Base-by-base conservation (phyloP, 148 eudicot species). In the Polygonum aviculare region DNA sequence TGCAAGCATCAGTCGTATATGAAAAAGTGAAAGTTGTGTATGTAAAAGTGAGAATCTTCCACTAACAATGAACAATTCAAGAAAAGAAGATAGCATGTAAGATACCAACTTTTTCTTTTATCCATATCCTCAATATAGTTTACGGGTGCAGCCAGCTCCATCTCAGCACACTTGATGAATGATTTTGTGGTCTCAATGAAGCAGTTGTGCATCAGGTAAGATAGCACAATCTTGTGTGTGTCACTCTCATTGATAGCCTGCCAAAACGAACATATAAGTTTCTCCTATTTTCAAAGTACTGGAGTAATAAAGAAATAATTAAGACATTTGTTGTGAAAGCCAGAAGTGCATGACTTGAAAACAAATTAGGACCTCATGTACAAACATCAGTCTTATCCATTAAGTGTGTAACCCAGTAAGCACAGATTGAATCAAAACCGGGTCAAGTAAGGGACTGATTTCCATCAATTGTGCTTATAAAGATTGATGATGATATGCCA, bases 171-270 rank as follows among this genome's bases (percentile, higher is more conserved):
- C 78, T 83, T 18, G 75, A 86, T 59, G 75, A 90, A 92, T 70
- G 98, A 92, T 76, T 88, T 91, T 74, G 85, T 82, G 7, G 97
- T 92, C 74, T 89, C 96, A 78, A 87, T 90, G 60, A 80, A 92
- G 90, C 98, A 94, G 78, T 84, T 92, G 82, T 94, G 98, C 76
- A 90, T 88, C 72, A 94, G 97, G 83, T 94, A 92, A 54, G 98
- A 94, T 21, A 92, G 86, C 75, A 94, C 93, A 84, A 92, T 71
- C 76, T 86, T 87, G 83, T 94, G 91, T 73, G 83, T 84, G 72
- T 92, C 98, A 76, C 77, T 82, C 67, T 87, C 95, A 76, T 79
- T 82, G 69, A 94, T 80, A 73, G 44, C 90, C 98, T 94, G 87
- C 49, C 41, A 78, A 73, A 21, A 72, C 1, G 26, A 39, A 41